phyloP scores from a whole-genome alignment of 2,329 filamentous ascomycete species.

The Xylariales sp. region DNA sequence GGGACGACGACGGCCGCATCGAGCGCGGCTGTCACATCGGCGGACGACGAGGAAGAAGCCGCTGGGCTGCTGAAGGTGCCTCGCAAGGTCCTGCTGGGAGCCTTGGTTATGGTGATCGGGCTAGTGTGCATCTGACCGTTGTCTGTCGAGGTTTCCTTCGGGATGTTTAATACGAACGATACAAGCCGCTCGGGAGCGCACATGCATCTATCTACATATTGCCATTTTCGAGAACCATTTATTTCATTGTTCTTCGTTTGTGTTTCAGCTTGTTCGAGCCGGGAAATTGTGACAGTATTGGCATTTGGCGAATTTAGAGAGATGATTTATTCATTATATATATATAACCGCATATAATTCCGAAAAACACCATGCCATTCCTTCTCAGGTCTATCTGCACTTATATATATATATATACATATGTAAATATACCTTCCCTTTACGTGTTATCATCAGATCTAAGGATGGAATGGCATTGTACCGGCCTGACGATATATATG shows the following conservation, averaged over 20 bases:
- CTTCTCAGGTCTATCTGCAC: no score
- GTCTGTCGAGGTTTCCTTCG: background rate
- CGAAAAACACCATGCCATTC: background rate
- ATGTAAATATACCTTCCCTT: background rate
- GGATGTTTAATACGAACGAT: background rate
- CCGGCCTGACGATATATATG: no score
- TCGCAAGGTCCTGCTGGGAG: background rate
- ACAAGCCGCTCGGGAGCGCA: background rate
- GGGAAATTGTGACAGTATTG: background rate
- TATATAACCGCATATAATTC: no score
- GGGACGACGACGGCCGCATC: background rate
- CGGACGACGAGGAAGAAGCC: slow-evolving; percentile 9
- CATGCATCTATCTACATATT: background rate
- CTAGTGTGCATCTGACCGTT: slow-evolving; percentile 11
- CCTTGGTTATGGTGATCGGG: background rate
- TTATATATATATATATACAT: no score
- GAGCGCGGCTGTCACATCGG: background rate
- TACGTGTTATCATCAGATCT: background rate
- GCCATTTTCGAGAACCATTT: no score
- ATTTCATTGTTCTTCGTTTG: background rate
- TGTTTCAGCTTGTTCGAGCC: background rate
- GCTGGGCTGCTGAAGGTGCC: slow-evolving; percentile 6
- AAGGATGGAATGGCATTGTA: background rate
- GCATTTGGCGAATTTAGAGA: background rate
- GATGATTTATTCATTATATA: background rate